Evolutionary conservation across 164 flowering plant genomes (phyloP).

Genomic region (Taxillus chinensis): DNA sequence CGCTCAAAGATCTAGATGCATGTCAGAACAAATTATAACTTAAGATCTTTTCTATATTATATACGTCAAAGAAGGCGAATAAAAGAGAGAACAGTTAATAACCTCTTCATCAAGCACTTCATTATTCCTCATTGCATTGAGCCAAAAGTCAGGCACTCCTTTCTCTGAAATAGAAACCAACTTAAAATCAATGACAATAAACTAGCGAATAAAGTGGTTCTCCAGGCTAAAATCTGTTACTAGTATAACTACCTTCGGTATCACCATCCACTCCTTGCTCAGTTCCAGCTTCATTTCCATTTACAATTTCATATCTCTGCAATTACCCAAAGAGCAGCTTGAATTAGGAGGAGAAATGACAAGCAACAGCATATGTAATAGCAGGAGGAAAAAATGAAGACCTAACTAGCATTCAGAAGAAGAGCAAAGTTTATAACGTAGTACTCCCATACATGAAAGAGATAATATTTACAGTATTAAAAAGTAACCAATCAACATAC

Average conservation of each 20-base stretch:
- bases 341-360: neutral
- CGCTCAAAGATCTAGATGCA: slow-evolving; percentile 23
- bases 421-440: too few species aligned
- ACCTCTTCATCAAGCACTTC: slow-evolving; percentile 31
- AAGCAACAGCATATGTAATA: neutral
- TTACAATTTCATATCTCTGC: slow-evolving; percentile 3
- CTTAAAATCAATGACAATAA: neutral
- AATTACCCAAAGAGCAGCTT: neutral
- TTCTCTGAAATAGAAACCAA: slow-evolving; percentile 16
- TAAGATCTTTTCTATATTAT: neutral
- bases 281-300: neutral
- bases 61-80: neutral
- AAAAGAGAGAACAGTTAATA: neutral
- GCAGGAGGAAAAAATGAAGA: neutral
- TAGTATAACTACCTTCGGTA: neutral
- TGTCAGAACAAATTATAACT: neutral
- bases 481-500: slow-evolving; percentile 2
- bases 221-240: too few species aligned
- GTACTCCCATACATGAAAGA: neutral
- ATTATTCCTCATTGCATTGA: slow-evolving; percentile 32
- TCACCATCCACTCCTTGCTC: neutral
- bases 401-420: too few species aligned
- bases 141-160: slow-evolving; percentile 36
- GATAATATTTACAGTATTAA: neutral
- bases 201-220: neutral